Evolutionary conservation across 805 yeast species (phyloP).

Genomic region (Myxozyma lipomycoides): DNA sequence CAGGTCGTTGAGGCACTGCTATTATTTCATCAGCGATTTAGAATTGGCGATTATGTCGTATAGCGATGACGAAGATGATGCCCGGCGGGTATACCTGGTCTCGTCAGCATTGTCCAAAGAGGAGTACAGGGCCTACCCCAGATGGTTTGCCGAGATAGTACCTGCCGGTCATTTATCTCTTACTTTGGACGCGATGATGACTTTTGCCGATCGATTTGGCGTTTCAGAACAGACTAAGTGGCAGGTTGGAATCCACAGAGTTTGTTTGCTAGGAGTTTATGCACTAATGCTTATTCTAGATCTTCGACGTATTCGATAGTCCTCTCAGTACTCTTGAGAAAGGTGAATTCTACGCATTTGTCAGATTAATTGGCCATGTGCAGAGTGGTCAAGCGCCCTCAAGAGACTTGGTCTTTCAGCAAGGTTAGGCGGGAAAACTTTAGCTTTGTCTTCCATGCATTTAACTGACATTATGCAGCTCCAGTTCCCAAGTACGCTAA

Average conservation of each 20-base stretch:
- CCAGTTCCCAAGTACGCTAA: slow-evolving; percentile 12
- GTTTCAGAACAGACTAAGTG: slow-evolving; percentile 50
- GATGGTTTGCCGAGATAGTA: slow-evolving; percentile 86
- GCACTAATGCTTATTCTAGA: slow-evolving; percentile 10
- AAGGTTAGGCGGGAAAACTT: slow-evolving; percentile 26
- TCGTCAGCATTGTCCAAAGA: slow-evolving; percentile 52
- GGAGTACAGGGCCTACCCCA: slow-evolving; percentile 77
- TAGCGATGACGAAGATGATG: slow-evolving; percentile 13
- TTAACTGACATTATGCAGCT: slow-evolving; percentile 2
- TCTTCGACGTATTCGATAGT: slow-evolving; percentile 34
- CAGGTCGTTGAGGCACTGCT: too few species aligned
- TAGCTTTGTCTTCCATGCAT: too few species aligned
- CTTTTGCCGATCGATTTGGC: slow-evolving; percentile 73
- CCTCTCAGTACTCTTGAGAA: slow-evolving; percentile 59
- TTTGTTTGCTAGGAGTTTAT: slow-evolving; percentile 30
- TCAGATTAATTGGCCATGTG: slow-evolving; percentile 74
- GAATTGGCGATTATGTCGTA: background rate
- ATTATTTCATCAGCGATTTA: too few species aligned
- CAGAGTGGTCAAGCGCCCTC: slow-evolving; percentile 41
- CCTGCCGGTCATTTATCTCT: slow-evolving; percentile 60
- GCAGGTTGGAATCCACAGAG: slow-evolving; percentile 42
- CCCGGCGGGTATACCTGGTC: slow-evolving; percentile 24
- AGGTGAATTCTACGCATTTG: slow-evolving; percentile 85
- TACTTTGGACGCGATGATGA: slow-evolving; percentile 69
- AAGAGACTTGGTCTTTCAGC: slow-evolving; percentile 24